Evolutionary conservation across 2,329 filamentous ascomycete species (phyloP), one percentile per base, ranked within the genome.

Genomic region (Penicillium sp.): DNA sequence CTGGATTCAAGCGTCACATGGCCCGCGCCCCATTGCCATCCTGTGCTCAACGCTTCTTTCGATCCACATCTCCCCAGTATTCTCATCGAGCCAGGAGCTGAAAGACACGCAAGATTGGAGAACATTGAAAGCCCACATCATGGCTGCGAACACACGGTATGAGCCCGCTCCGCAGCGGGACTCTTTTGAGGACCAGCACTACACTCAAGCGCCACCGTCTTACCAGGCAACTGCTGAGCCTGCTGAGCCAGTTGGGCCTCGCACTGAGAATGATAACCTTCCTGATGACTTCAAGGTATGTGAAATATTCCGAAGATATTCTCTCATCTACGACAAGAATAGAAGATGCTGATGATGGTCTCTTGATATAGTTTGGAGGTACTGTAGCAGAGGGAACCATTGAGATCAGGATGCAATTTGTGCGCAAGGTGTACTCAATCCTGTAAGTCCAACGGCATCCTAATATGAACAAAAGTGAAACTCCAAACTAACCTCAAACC

Each of bases 401-500:
- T 72, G 92, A 96, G 70, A 96, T 99, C 73, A 90, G 93, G 67
- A 96, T 97, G 87, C 91, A 95, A 77, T 99, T 97, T 77, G 84
- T 96, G 68, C 89, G 93, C 77, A 98, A 98, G 82, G 95, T 99
- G 72, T 99, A 99, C 80, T 89, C 92, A 58, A 99, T 99, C 77
- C 83, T 99, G 79, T 86, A 75, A 79, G 82, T 74, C 25, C 13
- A 52, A 1, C 9, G 7, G 6, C 3, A 13, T 14, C 8, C 19
- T 4, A 11, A n/a, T 11, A 35, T 7, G 13, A 19, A 10, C n/a
- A 26, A 31, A 3, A 16, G n/a, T 3, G 19, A 25, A 27, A 19
- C 39, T 21, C 5, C 37, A 3, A 9, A 57, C 53, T 39, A 48
- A 44, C 14, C 31, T 26, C 14, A 16, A 14, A 6, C 23, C 1